Evolutionary conservation across 106 monocot species (phyloP).

Genomic region (Allium cepa): DNA sequence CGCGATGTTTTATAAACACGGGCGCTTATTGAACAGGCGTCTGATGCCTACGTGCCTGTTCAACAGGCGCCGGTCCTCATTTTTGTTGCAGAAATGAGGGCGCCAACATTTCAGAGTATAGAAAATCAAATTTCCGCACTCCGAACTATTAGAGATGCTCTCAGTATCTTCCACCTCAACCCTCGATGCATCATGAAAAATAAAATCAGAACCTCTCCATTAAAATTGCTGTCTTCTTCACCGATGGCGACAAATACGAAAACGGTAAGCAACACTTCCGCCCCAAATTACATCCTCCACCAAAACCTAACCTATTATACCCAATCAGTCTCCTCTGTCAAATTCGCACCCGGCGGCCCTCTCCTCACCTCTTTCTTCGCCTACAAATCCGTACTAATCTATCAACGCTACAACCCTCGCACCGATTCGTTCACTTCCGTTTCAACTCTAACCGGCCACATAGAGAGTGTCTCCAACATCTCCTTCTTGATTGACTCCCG

Average conservation of each 20-base stretch:
- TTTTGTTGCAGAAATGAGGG: too few species aligned
- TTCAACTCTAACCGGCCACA: constrained; percentile 33
- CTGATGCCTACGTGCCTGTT: too few species aligned
- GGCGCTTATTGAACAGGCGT: too few species aligned
- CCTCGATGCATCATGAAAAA: too few species aligned
- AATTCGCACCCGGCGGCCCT: neutral
- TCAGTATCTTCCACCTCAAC: too few species aligned
- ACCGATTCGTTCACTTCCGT: constrained; percentile 1
- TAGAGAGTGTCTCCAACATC: constrained; percentile 46
- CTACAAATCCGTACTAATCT: neutral
- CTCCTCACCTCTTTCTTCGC: neutral
- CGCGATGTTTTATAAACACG: too few species aligned
- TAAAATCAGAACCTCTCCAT: too few species aligned
- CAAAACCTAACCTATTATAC: constrained; percentile 11
- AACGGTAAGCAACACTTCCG: too few species aligned
- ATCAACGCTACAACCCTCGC: neutral
- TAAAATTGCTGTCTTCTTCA: neutral
- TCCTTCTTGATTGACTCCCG: constrained; percentile 47
- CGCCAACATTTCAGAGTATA: too few species aligned
- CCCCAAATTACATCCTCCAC: neutral
- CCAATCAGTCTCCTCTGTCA: constrained; percentile 5
- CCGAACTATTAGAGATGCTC: too few species aligned
- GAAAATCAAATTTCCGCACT: too few species aligned
- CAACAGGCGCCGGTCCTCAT: too few species aligned
- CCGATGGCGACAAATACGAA: constrained; percentile 11